Conservation (phyloP, 2,329 filamentous ascomycete species). For the Chaetomiaceae sp. region DNA sequence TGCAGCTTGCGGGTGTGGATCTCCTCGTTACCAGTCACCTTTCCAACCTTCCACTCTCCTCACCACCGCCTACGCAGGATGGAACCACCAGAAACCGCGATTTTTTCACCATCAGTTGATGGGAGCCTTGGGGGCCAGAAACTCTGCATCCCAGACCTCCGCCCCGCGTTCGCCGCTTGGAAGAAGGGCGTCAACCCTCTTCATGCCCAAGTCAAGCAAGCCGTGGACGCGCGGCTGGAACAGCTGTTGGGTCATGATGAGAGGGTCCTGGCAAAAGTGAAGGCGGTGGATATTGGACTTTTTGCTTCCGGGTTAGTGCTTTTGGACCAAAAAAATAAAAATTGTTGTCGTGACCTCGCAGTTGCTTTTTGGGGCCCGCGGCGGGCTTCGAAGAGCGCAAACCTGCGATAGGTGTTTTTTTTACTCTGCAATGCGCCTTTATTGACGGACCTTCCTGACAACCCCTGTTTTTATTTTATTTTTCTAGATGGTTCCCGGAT, state of each 20-base stretch:
- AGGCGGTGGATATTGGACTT: constrained; percentile 13
- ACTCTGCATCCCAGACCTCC: constrained; percentile 15
- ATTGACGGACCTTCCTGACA: too few species aligned
- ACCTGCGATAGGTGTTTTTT: too few species aligned
- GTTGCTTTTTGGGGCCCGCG: too few species aligned
- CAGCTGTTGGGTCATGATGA: constrained; percentile 6
- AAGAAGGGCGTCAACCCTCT: constrained; percentile 16
- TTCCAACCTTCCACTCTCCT: too few species aligned
- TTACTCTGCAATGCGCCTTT: too few species aligned
- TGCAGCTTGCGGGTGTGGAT: too few species aligned
- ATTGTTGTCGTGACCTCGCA: too few species aligned
- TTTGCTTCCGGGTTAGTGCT: constrained; percentile 13
- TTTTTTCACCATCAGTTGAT: too few species aligned
- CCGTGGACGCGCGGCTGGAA: constrained; percentile 10
- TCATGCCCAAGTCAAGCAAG: constrained; percentile 3
- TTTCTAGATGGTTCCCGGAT: constrained; percentile 13
- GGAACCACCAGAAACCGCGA: not conserved
- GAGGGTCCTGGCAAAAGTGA: constrained; percentile 8
- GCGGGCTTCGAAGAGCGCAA: too few species aligned
- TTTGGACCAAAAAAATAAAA: too few species aligned
- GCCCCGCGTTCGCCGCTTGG: constrained; percentile 13
- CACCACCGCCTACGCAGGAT: not conserved
- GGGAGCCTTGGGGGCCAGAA: constrained; percentile 10
- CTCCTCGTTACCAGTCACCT: too few species aligned
- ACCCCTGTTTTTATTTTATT: too few species aligned